Evolutionary conservation across 768 basidiomycete genomes (phyloP), one percentile per base, ranked within the genome.

Genomic region (Glaciozyma antarctica): DNA sequence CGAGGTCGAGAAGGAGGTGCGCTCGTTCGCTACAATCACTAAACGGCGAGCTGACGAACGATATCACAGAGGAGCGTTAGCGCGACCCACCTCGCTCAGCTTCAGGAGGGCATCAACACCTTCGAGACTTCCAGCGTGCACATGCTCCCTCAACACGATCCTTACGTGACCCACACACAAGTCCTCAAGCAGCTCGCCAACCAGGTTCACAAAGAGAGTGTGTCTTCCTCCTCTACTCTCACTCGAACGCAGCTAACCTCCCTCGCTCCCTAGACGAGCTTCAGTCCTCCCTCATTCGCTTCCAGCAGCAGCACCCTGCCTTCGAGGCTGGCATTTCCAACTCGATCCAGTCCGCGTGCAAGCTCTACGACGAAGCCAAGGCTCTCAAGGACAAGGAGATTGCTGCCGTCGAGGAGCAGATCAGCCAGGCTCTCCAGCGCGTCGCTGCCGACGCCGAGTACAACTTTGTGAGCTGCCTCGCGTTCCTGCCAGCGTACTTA

Each of bases 151-250:
- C 38, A 54, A 34, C 51, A 45, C 28, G 69, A 71, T 60, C 69
- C 69, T 4, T 71, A 65, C 66, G 58, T 71, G 55, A 58, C 69
- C 48, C 69, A 71, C 69, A 48, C 43, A 26, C 49, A 64, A 38
- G 76, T 77, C 49, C 60, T 74, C 64, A 76, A 75, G 71, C 77
- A 78, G 68, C 75, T 78, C 56, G 73, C 75, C 72, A 76, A 75
- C 71, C 93, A 97, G 78, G 66, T 71, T 2, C 61, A 56, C 61
- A 67, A 67, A 49, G 69, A 71, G 69, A 70, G 64, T 65, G 55
- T 1, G 64, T 65, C 45, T 16, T 5, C 38, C 26, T 22, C 55
- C 28, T 28, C 24, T 5, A 5, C 15, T 7, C 9, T 22, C 38
- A 16, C 51, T 9, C 28, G 22, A 9, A 2, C 15, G 5, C 2